Base-by-base conservation (phyloP, 805 yeast genomes). In the Candida ortonii region DNA sequence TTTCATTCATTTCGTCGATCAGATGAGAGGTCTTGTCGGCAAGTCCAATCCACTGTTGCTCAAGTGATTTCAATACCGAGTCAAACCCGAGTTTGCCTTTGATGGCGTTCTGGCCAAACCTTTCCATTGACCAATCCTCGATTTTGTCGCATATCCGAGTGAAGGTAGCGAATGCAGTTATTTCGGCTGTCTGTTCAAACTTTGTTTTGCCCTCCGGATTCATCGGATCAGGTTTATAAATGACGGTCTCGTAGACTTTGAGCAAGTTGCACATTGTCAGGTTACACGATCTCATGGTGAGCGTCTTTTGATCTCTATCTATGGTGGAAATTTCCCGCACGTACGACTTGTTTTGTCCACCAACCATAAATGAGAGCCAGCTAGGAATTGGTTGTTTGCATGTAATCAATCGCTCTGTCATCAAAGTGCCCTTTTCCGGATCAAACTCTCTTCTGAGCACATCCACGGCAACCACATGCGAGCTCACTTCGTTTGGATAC, bases 391-490 rank as follows among this genome's bases (percentile, higher is more conserved):
- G 68, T 56, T 90, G 98, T 46, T 82, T 74, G 59, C 95, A 86
- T 2, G 94, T 89, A 40, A 90, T 86, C 36, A 90, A 68, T 42
- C 97, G 69, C 61, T 93, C 97, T 0, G 96, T 83, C 13, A 80
- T 70, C 25, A 90, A 66, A 3, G 74, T 66, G 5, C 71, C 71
- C 1, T 73, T 70, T 6, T 57, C 62, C 1, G 69, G 62, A 47
- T 77, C 73, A 14, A 87, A 53, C 49, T 80, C 87, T 44, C 97
- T 70, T 39, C 83, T 69, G 20, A 90, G 61, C 1, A 87, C 86
- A 57, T 90, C 98, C 13, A 93, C 97, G 1, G 93, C 93, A 18
- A 86, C 81, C 7, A 90, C 98, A 60, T 90, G 98, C 1, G 95
- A 75, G 6, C 96, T 80, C 39, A 81, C 70, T 49, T 88, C 95